A percentile compares a stretch with the other conserved stretches of the same genome.
phyloP scores from a whole-genome alignment of 202 grass and related monocot species.

The Eragrostis tef region DNA sequence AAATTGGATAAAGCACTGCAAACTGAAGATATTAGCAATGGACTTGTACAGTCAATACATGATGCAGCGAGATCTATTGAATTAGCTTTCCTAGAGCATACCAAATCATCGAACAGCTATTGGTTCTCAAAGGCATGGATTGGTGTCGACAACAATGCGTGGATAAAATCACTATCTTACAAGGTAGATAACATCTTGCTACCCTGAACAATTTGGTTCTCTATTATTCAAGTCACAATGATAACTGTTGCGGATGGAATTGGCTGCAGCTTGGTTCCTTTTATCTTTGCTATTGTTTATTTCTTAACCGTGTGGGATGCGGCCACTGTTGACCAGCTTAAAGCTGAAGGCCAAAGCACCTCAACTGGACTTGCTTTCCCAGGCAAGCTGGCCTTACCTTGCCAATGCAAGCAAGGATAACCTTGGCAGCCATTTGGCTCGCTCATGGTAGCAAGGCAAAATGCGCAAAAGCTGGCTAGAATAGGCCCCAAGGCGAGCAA shows the following conservation, averaged over 20 bases:
- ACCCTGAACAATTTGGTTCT: not conserved
- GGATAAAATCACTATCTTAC: constrained; percentile 90
- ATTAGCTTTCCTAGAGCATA: constrained; percentile 74
- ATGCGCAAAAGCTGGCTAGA: too few relatives aligned
- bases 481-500: too few relatives aligned
- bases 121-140: constrained; percentile 88
- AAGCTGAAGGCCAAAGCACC: constrained; percentile 24
- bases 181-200: constrained; percentile 51
- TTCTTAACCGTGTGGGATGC: not conserved
- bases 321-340: constrained; percentile 23
- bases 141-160: constrained; percentile 84
- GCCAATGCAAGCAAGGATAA: too few relatives aligned
- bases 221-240: constrained; percentile 3
- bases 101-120: constrained; percentile 53
- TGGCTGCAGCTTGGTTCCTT: constrained; percentile 25
- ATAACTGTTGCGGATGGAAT: not conserved
- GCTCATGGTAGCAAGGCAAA: too few relatives aligned
- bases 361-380: constrained; percentile 34
- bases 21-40: constrained; percentile 71
- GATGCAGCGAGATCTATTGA: constrained; percentile 93
- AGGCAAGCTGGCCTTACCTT: too few relatives aligned
- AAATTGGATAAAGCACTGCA: constrained; percentile 75
- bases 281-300: constrained; percentile 11
- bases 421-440: too few relatives aligned
- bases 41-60: constrained; percentile 87